These are phyloP conservation scores for Cryptosporidium felis DNA, from an alignment of 169 alveolate genomes.

Conservation along the genomic window DNA sequence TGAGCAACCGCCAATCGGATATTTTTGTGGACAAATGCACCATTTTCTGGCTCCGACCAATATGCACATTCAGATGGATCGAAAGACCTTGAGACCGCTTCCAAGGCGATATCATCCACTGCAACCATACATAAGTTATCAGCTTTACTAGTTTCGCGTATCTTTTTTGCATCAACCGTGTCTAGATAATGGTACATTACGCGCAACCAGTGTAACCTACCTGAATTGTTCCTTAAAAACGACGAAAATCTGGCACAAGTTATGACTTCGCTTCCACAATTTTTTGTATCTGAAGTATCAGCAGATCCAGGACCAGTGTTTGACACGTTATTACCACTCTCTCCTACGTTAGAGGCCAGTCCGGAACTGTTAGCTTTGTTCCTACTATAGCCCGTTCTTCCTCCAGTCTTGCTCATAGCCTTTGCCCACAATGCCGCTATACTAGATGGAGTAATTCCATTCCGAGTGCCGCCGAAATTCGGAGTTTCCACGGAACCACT, in stretches of 20 bases:
- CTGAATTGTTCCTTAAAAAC: conserved; percentile 61
- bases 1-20: conserved; percentile 64
- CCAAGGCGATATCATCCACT: conserved; percentile 63
- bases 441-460: conserved; percentile 44
- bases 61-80: conserved; percentile 72
- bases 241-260: conserved; percentile 69
- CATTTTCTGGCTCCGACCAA: conserved; percentile 71
- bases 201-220: conserved; percentile 65
- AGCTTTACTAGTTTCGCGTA: background rate
- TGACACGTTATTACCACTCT: background rate
- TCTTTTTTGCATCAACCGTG: conserved; percentile 35
- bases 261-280: background rate
- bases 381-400: conserved; percentile 39
- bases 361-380: background rate
- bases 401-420: conserved; percentile 71
- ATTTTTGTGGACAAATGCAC: conserved; percentile 65
- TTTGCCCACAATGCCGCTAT: conserved; percentile 71
- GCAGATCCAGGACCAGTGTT: background rate
- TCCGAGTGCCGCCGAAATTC: background rate
- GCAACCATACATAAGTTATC: conserved; percentile 53
- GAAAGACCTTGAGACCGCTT: conserved; percentile 55
- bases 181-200: conserved; percentile 60
- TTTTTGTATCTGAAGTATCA: background rate
- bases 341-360: background rate
- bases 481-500: background rate